phyloP scores from a whole-genome alignment of 2,329 filamentous ascomycete species.

The Pseudohalonectria lignicola region DNA sequence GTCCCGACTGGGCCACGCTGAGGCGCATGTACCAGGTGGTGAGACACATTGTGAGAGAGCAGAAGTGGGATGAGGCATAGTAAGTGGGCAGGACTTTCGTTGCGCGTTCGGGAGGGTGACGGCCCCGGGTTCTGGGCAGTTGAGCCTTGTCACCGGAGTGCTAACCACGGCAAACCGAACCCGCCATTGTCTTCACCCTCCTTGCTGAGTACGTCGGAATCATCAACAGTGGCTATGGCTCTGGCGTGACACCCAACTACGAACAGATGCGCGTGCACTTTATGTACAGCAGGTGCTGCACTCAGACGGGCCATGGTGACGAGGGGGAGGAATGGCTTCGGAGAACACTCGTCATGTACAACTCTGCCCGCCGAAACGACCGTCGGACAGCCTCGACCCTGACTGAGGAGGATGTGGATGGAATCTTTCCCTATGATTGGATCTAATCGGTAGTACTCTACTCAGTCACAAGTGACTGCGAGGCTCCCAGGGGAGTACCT shows the following conservation, averaged over 20 bases:
- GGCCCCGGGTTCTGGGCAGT: no score
- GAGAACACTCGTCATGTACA: background rate
- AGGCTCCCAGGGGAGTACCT: no score
- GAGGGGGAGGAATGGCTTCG: background rate
- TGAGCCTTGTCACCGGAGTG: no score
- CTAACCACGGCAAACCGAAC: background rate
- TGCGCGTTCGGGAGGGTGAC: no score
- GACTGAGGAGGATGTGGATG: background rate
- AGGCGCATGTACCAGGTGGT: background rate
- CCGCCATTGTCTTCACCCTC: background rate
- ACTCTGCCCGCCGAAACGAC: background rate
- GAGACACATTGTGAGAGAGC: background rate
- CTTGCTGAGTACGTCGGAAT: background rate
- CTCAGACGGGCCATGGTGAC: background rate
- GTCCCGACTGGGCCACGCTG: background rate
- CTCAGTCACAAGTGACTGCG: no score
- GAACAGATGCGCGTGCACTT: background rate
- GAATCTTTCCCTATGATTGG: background rate
- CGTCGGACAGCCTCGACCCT: background rate
- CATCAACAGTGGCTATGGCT: background rate
- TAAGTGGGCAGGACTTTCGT: no score
- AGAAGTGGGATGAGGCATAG: background rate
- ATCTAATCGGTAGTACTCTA: no score
- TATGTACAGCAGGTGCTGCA: background rate
- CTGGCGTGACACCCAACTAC: background rate